Percentiles rank a stretch among this genome's conserved stretches.
Conservation (phyloP, 2,329 filamentous ascomycete species). For the Geosmithia morbida region DNA sequence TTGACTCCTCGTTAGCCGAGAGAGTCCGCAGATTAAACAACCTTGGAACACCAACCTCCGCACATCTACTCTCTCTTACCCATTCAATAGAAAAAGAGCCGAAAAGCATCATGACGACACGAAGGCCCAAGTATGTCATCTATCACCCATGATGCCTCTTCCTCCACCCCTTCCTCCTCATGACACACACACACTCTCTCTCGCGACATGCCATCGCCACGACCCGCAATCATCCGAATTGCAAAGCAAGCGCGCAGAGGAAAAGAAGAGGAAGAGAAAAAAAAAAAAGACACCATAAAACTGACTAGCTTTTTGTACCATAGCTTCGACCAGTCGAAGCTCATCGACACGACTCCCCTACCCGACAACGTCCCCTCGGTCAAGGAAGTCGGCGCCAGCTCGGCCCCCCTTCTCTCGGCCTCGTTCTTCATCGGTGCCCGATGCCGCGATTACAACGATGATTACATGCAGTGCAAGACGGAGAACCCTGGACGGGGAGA, state of each 20-base stretch:
- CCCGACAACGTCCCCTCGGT: constrained; percentile 86
- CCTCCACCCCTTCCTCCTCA: no score
- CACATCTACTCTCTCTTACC: constrained; percentile 5
- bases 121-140: constrained; percentile 28
- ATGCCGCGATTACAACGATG: constrained; percentile 92
- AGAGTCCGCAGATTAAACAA: background rate
- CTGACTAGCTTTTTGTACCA: background rate
- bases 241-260: no score
- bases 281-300: background rate
- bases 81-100: no score
- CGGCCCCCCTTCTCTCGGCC: constrained; percentile 80
- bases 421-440: constrained; percentile 95
- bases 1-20: background rate
- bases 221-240: no score
- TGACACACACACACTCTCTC: no score
- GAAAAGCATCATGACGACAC: constrained; percentile 21
- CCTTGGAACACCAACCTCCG: constrained; percentile 8
- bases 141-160: no score
- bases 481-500: constrained; percentile 85
- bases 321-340: constrained; percentile 88
- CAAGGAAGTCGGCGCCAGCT: constrained; percentile 83
- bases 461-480: constrained; percentile 99
- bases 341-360: constrained; percentile 92
- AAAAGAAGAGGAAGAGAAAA: background rate
- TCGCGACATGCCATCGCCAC: no score